Base-by-base conservation (phyloP, 805 yeast genomes). In the Wickerhamomyces tratensis region DNA sequence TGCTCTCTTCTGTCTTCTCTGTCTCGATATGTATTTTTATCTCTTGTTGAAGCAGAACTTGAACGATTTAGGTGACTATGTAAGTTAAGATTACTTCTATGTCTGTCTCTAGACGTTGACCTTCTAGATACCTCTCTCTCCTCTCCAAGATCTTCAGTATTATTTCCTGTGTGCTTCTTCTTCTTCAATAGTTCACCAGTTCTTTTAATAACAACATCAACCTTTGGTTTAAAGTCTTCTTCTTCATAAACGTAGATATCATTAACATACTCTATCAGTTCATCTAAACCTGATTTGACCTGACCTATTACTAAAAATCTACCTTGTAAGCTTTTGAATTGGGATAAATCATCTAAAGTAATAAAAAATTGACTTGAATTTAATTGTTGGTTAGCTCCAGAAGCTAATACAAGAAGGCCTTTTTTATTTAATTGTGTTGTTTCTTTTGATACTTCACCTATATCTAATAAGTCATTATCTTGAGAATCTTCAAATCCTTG, bases 121-220 rank as follows among this genome's bases (percentile, higher is more conserved):
- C 20, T 20, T 4, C 5, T 27, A 8, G 30, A 27, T 8, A 27
- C 7, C 30, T 10, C 7, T 27, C 5, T 8, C 30, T 27, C 7
- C n/a, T n/a, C n/a, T n/a, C n/a, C n/a, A 5, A 8, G 4, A 27
- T 27, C 10, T 27, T 27, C 7, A 27, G 2, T 8, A 2, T 8
- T 7, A 12, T 11, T 26, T 29, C 9, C n/a, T 9, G n/a, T 30
- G 7, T 15, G 6, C 25, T 25, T 33, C 25, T 5, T 13, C 13
- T 41, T 37, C n/a, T 38, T 38, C n/a, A 33, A 27, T 12, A 41
- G 13, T 14, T 35, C 40, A 25, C 39, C 33, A 25, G 41, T 39
- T 14, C 25, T 39, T 5, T 14, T 26, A 25, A 39, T 33, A 4
- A 9, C 25, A 11, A 33, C 10, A 4, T 7, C 15, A 8, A 25